Evolutionary conservation across 345 rosid genomes (phyloP).

Genomic region (Gossypium thurberi): DNA sequence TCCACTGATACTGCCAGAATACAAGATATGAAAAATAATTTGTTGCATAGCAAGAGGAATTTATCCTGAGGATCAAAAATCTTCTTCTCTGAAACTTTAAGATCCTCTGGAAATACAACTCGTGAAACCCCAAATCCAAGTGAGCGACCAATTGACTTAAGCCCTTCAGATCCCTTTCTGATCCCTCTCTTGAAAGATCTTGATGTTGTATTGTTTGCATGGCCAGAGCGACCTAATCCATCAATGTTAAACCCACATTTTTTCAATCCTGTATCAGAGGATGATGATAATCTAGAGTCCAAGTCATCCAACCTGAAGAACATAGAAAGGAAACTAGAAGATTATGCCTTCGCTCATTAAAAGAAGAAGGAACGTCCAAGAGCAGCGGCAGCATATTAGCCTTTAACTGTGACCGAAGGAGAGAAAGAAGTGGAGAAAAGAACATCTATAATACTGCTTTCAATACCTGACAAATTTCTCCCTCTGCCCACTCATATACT

Average conservation of each 20-base stretch:
- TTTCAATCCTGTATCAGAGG: conserved; percentile 51
- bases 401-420: not conserved
- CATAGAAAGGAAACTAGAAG: conserved; percentile 4
- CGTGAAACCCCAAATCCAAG: conserved; percentile 82
- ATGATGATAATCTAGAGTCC: conserved; percentile 70
- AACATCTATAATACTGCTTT: not conserved
- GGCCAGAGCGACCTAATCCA: conserved; percentile 40
- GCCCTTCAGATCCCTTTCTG: conserved; percentile 81
- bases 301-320: conserved; percentile 77
- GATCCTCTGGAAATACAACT: conserved; percentile 93
- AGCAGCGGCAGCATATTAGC: not conserved
- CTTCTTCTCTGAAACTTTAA: conserved; percentile 72
- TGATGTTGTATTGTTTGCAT: conserved; percentile 41
- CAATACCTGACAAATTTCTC: conserved; percentile 89
- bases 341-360: not conserved
- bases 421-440: not conserved
- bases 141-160: conserved; percentile 82
- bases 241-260: conserved; percentile 68
- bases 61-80: conserved; percentile 91
- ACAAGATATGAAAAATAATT: conserved; percentile 71
- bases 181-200: conserved; percentile 74
- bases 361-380: not conserved
- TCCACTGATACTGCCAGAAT: conserved; percentile 79
- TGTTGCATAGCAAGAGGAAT: conserved; percentile 69
- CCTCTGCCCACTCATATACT: conserved; percentile 54